phyloP scores from a whole-genome alignment of 768 basidiomycete species.

The Galerina sulciceps region DNA sequence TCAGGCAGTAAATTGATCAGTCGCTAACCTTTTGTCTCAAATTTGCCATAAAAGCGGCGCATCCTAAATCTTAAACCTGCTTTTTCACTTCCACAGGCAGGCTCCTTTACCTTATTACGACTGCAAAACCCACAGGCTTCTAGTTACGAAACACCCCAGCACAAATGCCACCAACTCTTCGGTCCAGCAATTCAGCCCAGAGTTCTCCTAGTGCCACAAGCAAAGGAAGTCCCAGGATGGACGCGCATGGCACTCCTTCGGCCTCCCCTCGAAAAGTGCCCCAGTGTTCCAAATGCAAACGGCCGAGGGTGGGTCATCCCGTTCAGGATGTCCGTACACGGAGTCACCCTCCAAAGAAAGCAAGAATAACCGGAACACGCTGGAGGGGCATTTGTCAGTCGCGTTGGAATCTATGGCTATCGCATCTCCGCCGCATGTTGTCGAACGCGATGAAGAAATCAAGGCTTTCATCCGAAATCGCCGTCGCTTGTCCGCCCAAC shows the following conservation, averaged over 20 bases:
- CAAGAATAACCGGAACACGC: constrained; percentile 6
- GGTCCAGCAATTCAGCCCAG: constrained; percentile 20
- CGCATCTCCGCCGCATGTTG: constrained; percentile 18
- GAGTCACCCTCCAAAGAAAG: constrained; percentile 30
- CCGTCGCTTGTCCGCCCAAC: constrained; percentile 32
- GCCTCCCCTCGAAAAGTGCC: constrained; percentile 54
- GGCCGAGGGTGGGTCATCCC: constrained; percentile 64
- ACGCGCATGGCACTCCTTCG: constrained; percentile 15
- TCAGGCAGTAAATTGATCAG: too few species aligned
- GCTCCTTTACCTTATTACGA: neutral
- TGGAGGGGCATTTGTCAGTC: constrained; percentile 34
- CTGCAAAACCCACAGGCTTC: neutral
- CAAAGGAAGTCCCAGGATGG: constrained; percentile 1
- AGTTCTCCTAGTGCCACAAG: constrained; percentile 19
- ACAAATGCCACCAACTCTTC: neutral
- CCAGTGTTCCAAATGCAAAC: constrained; percentile 58
- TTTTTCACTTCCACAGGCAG: neutral
- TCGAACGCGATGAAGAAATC: constrained; percentile 34
- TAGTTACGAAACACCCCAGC: neutral
- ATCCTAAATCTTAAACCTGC: too few species aligned
- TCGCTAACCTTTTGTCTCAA: too few species aligned
- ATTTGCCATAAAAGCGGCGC: too few species aligned
- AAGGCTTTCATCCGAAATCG: constrained; percentile 35
- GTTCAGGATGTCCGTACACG: constrained; percentile 59
- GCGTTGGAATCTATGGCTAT: constrained; percentile 55